Conservation (phyloP, 176 grass and related monocot genomes). For the Aegilops longissima region DNA sequence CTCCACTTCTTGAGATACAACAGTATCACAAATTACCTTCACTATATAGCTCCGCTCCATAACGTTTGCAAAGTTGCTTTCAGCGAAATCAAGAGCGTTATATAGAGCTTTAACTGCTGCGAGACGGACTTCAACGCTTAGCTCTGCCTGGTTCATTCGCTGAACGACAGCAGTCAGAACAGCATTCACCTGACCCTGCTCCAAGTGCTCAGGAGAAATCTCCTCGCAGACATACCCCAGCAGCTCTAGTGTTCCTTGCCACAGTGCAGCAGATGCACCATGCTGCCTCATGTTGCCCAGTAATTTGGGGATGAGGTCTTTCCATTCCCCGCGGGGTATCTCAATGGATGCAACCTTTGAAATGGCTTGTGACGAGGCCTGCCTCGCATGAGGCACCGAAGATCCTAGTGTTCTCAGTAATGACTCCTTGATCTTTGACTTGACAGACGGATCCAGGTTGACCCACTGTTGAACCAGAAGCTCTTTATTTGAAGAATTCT, state of each 20-base stretch:
- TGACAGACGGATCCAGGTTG: conserved; percentile 54
- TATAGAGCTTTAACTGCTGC: not conserved
- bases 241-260: conserved; percentile 76
- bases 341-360: conserved; percentile 89
- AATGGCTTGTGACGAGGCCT: conserved; percentile 77
- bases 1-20: conserved; percentile 60
- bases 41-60: conserved; percentile 68
- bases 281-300: conserved; percentile 52
- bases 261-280: conserved; percentile 47
- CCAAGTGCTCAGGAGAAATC: conserved; percentile 36
- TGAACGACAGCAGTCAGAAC: not conserved
- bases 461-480: conserved; percentile 61
- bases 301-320: conserved; percentile 56
- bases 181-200: not conserved
- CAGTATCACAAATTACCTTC: conserved; percentile 81
- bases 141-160: not conserved
- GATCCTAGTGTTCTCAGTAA: conserved; percentile 68
- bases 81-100: not conserved
- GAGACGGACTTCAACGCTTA: not conserved
- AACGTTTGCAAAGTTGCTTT: conserved; percentile 68
- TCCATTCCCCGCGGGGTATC: not conserved
- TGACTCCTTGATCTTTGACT: conserved; percentile 76
- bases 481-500: conserved; percentile 59
- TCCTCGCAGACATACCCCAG: conserved; percentile 92
- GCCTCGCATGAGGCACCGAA: conserved; percentile 56